Conservation (phyloP, 208 protist genomes). For the Leptomonas pyrrhocoris region DNA sequence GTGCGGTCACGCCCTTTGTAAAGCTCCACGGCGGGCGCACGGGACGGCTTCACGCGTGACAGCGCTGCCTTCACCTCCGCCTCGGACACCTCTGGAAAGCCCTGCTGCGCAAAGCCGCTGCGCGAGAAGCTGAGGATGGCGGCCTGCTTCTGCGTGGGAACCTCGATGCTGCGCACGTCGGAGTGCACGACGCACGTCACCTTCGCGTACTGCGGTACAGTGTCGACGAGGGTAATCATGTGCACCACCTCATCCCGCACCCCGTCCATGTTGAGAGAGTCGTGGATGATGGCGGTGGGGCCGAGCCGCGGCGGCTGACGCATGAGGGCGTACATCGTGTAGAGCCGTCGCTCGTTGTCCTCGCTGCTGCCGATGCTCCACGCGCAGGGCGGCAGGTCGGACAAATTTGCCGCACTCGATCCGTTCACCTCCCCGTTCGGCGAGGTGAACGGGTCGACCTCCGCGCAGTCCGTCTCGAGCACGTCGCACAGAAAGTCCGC, state of each 20-base stretch:
- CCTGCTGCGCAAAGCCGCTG: constrained; percentile 43
- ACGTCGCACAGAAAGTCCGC: constrained; percentile 81
- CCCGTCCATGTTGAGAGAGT: constrained; percentile 46
- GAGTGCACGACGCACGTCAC: constrained; percentile 53
- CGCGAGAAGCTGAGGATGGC: constrained; percentile 69
- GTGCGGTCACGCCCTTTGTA: constrained; percentile 13
- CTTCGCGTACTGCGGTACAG: constrained; percentile 46
- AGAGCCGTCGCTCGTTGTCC: constrained; percentile 60
- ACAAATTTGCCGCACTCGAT: constrained; percentile 34
- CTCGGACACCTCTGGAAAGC: constrained; percentile 60
- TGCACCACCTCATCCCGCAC: constrained; percentile 73
- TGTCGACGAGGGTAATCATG: constrained; percentile 51
- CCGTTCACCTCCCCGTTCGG: constrained; percentile 54
- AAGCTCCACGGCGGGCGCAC: constrained; percentile 1
- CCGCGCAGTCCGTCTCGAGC: constrained; percentile 70
- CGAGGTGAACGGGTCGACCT: constrained; percentile 67
- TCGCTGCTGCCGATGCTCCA: constrained; percentile 71
- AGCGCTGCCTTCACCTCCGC: constrained; percentile 35
- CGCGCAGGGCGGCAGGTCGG: constrained; percentile 60
- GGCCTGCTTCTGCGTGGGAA: constrained; percentile 41
- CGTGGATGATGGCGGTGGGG: constrained; percentile 52
- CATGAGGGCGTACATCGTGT: constrained; percentile 74
- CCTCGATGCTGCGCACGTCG: constrained; percentile 24
- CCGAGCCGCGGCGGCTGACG: constrained; percentile 23
- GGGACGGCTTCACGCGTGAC: constrained; percentile 19